Conservation (phyloP, 306 rosid species). For the Quercus mongolica region DNA sequence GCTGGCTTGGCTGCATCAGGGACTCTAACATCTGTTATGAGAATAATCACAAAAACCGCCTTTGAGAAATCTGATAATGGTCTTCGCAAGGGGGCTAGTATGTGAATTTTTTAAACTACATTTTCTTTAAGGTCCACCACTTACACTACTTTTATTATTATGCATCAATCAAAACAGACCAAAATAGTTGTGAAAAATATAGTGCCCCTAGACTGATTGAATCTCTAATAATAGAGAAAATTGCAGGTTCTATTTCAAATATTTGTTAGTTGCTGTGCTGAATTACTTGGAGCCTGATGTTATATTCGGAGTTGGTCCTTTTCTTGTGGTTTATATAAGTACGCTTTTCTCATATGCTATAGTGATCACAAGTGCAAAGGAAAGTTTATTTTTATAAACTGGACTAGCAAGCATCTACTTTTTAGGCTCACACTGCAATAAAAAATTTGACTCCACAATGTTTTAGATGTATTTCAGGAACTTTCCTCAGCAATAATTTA, state of each 20-base stretch:
- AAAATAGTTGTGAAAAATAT: too few species aligned
- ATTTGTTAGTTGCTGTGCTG: not conserved
- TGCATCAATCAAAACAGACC: too few species aligned
- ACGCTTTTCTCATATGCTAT: not conserved
- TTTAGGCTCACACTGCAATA: not conserved
- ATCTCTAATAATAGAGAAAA: not conserved
- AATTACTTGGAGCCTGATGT: not conserved
- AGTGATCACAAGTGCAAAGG: not conserved
- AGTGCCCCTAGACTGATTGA: too few species aligned
- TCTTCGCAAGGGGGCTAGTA: slow-evolving; percentile 89
- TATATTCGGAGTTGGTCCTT: too few species aligned
- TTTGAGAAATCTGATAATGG: slow-evolving; percentile 60
- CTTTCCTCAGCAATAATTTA: not conserved
- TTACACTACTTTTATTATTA: too few species aligned
- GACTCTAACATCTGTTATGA: slow-evolving; percentile 57
- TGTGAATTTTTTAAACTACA: slow-evolving; percentile 8
- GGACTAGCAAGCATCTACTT: not conserved
- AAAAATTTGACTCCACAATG: too few species aligned
- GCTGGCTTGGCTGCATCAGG: slow-evolving; percentile 91
- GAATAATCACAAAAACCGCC: slow-evolving; percentile 59
- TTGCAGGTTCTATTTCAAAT: not conserved
- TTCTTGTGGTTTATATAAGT: too few species aligned
- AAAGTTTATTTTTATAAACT: not conserved
- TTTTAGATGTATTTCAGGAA: not conserved
- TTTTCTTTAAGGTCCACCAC: too few species aligned